A percentile compares a stretch with the other conserved stretches of the same genome.
phyloP scores from a whole-genome alignment of 2,329 filamentous ascomycete species.

The Septoria linicola region DNA sequence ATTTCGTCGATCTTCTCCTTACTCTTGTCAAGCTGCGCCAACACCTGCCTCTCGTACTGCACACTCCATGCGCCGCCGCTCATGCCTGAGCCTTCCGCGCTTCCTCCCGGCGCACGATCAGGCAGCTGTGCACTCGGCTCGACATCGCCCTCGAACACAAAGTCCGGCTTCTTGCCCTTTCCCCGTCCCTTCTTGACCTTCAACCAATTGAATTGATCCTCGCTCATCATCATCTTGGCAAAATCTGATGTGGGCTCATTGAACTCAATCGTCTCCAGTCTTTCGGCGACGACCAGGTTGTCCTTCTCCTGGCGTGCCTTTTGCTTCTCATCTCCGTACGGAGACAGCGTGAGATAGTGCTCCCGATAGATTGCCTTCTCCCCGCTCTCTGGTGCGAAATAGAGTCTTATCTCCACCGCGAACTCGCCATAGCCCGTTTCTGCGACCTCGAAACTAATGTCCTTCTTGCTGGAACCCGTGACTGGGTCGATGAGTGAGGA shows the following conservation, averaged over 20 bases:
- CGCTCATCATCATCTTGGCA: slow-evolving; percentile 79
- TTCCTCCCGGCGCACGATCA: slow-evolving; percentile 60
- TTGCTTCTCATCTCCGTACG: slow-evolving; percentile 77
- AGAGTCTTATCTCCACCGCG: slow-evolving; percentile 90
- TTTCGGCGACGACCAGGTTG: slow-evolving; percentile 71
- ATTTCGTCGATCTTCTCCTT: slow-evolving; percentile 56
- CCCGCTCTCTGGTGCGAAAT: slow-evolving; percentile 80
- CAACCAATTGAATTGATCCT: slow-evolving; percentile 58
- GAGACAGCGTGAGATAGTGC: slow-evolving; percentile 87
- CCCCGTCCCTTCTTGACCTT: slow-evolving; percentile 58
- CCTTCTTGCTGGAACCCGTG: slow-evolving; percentile 9
- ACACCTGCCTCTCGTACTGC: slow-evolving; percentile 35
- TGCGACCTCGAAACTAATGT: slow-evolving; percentile 71
- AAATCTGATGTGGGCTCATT: slow-evolving; percentile 95
- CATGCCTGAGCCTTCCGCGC: slow-evolving; percentile 63
- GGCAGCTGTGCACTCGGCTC: slow-evolving; percentile 72
- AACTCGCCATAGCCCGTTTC: slow-evolving; percentile 99
- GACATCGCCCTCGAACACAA: slow-evolving; percentile 57
- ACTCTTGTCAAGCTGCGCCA: slow-evolving; percentile 55
- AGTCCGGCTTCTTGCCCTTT: slow-evolving; percentile 50
- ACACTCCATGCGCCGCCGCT: slow-evolving; percentile 56
- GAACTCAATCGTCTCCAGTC: slow-evolving; percentile 92
- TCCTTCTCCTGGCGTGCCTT: slow-evolving; percentile 63
- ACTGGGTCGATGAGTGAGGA: slow-evolving; percentile 21
- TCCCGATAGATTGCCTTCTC: slow-evolving; percentile 97